Base-by-base conservation (phyloP, 2,329 filamentous ascomycete species). In the Mycocentrospora acerina region DNA sequence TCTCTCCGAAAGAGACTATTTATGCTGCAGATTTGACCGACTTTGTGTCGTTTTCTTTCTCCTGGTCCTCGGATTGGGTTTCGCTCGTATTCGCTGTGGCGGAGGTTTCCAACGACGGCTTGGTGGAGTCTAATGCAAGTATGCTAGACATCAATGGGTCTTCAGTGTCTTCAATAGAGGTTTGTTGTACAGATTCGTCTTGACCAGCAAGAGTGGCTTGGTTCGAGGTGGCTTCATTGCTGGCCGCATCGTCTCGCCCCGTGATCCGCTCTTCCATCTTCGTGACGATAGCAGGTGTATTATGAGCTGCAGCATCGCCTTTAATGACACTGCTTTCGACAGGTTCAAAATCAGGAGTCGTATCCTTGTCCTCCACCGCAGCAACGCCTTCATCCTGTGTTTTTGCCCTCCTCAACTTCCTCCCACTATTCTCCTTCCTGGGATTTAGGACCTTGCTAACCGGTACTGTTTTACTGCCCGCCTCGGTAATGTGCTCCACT, bases 401-500 rank as follows among this genome's bases (percentile, higher is more conserved):
- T 10, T 16, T 29, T 27, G 25, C 29, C 25, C 51, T 41, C 19
- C 35, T 52, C 29, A 27, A 13, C 29, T 43, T 52, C 24, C 53
- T 47, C 19, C 8, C 42, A 16, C 53, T 57, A 18, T 37, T 29
- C n/a, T 43, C 32, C 14, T 44, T 42, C 29, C 49, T 44, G 2
- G 46, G 48, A 17, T 42, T 40, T 12, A 40, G 10, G 14, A 27
- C 27, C 33, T 51, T 53, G n/a, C 31, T 32, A 22, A 43, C 26
- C 0, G 51, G 44, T 29, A 46, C 32, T 11, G 42, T 51, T 18
- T 53, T 41, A n/a, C 37, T 31, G 15, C 53, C 51, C 1, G 52
- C 53, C 25, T 51, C 22, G 2, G 51, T 56, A 29, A 64, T 48
- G 9, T 36, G 31, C 27, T 58, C 50, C 16, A 47, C 57, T 16